These are phyloP conservation scores for Penicillium sp. DNA, from an alignment of 2,329 filamentous ascomycete genomes.

Conservation along the genomic window DNA sequence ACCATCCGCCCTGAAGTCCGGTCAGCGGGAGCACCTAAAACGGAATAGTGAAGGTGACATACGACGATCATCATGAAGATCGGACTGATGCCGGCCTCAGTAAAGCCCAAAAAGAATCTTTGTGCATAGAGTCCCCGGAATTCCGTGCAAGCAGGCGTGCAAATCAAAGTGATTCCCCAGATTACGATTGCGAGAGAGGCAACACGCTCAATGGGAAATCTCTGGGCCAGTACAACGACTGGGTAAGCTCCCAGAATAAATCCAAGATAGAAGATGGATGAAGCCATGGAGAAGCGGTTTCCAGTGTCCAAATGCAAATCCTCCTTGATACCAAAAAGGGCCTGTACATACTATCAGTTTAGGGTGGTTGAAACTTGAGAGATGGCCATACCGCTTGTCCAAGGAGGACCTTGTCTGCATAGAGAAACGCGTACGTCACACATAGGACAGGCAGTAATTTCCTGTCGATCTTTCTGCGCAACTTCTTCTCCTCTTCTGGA, in stretches of 20 bases:
- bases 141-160: conserved; percentile 23
- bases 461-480: not conserved
- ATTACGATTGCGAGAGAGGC: conserved; percentile 44
- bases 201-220: conserved; percentile 49
- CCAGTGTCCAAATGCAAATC: conserved; percentile 45
- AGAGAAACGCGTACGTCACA: conserved; percentile 49
- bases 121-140: conserved; percentile 46
- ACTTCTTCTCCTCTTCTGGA: not conserved
- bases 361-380: conserved; percentile 36
- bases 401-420: conserved; percentile 56
- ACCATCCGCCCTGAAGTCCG: not conserved
- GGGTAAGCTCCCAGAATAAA: conserved; percentile 52
- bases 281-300: conserved; percentile 47
- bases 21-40: not conserved
- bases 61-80: conserved; percentile 57
- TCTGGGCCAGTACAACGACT: conserved; percentile 44
- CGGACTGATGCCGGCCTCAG: conserved; percentile 58
- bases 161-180: not conserved
- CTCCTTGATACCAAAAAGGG: conserved; percentile 12
- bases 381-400: conserved; percentile 49
- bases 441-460: conserved; percentile 42
- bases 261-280: conserved; percentile 52
- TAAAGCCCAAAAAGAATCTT: conserved; percentile 56
- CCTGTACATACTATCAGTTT: not conserved
- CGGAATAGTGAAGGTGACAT: not conserved